Base-by-base conservation (phyloP, 2,329 filamentous ascomycete species). In the Aureobasidium sp. region DNA sequence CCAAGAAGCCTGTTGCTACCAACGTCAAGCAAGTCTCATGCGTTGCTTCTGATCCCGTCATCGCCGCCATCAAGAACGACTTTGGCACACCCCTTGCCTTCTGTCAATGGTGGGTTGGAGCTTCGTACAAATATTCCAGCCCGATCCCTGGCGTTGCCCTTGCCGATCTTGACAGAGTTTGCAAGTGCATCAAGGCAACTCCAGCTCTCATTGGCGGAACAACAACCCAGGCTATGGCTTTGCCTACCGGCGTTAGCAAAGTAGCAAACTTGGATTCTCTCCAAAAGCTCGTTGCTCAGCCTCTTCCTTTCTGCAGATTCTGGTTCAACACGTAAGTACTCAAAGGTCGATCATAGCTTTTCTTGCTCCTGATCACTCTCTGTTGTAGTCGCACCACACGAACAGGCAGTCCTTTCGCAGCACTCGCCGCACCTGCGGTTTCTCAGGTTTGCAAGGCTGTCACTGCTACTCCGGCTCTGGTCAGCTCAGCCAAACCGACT, bases 261-360 rank as follows among this genome's bases (percentile, higher is more conserved):
- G 57, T 60, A 3, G 23, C 46, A n/a, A 45, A 53, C 31, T 31
- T 57, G 29, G 31, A 38, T 45, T 25, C 37, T 11, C 49, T 61
- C 17, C 40, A 27, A 19, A 57, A 57, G 38, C 23, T 46, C 3
- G 59, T 61, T 11, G 59, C 59, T 35, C 42, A 61, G 27, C 59
- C 59, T 19, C n/a, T 61, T n/a, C 40, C 40, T 8, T 61, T 61
- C 33, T 61, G 59, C 42, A 55, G 31, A 2, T 61, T 61, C 43
- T 61, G 50, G 50, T 55, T 27, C 40, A 38, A 42, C 9, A 23
- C 51, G 49, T 38, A 10, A 42, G 57, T 50, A 42, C 21, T 21
- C 7, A n/a, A 19, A 21, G 11, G 4, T 10, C 21, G 38, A 17
- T 13, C 21, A 23, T 11, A 5, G 4, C 27, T 6, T 2, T 27